Evolutionary conservation across 768 basidiomycete species (phyloP).

Genomic region (Fomitopsis pulvina): DNA sequence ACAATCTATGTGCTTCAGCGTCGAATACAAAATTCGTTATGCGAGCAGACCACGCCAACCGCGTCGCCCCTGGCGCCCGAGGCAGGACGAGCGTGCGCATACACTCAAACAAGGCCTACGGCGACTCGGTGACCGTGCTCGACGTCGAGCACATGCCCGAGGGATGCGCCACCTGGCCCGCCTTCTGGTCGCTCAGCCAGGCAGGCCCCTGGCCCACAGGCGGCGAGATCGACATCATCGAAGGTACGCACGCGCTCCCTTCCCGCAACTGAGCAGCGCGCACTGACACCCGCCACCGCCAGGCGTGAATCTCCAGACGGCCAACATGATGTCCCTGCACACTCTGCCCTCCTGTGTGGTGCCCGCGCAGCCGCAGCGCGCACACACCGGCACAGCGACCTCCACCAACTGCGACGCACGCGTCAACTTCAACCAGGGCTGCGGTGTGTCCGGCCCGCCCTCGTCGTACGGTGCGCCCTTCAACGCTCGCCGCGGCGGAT

Average conservation of each 20-base stretch:
- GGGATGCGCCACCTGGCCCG: conserved; percentile 60
- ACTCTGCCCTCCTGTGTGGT: conserved; percentile 44
- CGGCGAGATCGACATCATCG: conserved; percentile 57
- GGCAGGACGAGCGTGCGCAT: conserved; percentile 58
- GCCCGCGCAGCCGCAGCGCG: conserved; percentile 8
- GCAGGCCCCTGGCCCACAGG: conserved; percentile 50
- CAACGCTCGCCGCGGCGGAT: conserved; percentile 51
- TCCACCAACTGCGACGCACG: conserved; percentile 43
- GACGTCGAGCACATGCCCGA: conserved; percentile 54
- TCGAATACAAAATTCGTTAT: conserved; percentile 42
- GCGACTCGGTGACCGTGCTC: conserved; percentile 41
- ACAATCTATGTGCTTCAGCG: conserved; percentile 20
- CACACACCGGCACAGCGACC: conserved; percentile 23
- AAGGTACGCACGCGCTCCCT: conserved; percentile 29
- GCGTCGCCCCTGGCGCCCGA: conserved; percentile 30
- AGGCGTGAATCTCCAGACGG: conserved; percentile 42
- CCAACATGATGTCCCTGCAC: conserved; percentile 49
- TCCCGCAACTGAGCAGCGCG: not conserved
- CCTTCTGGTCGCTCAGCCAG: conserved; percentile 50
- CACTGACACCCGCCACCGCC: not conserved
- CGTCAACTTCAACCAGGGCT: conserved; percentile 53
- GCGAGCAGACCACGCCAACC: conserved; percentile 41
- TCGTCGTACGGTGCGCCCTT: conserved; percentile 42
- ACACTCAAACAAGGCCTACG: conserved; percentile 35
- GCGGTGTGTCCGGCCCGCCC: conserved; percentile 41